Base-by-base conservation (phyloP, 148 eudicot genomes). In the Rheum nobile region DNA sequence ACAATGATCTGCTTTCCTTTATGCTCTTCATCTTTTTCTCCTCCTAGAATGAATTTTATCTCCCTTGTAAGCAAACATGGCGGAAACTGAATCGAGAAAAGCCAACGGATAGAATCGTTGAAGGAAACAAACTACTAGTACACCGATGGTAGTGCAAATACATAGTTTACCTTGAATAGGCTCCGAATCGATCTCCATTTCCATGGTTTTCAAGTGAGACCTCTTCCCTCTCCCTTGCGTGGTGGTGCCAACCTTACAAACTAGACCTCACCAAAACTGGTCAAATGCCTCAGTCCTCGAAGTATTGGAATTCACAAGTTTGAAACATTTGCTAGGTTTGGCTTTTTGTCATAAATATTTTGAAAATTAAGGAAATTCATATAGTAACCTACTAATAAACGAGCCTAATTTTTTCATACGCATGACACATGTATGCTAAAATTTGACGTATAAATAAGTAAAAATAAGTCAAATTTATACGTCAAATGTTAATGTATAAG, bases 1-100 rank as follows among this genome's bases (percentile, higher is more conserved):
- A 95, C 90, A 69, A 91, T 73, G 24, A 94, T 61, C 8, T 69
- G 17, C 57, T 86, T 87, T 31, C 69, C 80, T 54, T 69, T 79
- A 71, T 46, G 44, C 38, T 52, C 74, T 41, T 70, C 71, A 42
- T 38, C n/a, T 65, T 17, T 65, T 5, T 32, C 70, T 34, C 41
- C 70, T 34, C 70, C 70, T 65, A n/a, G 9, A 34, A 61, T 31
- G 68, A 31, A 31, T 4, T 28, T 26, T 65, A 32, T 24, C 19
- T 28, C 29, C 28, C 9, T 28, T 61, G 37, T 61, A 65, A 65
- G 70, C 10, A 31, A 32, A 9, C 70, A 17, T 17, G 67, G 19
- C 35, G 26, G 67, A 54, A 54, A 54, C 13, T 54, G 74, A 43
- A 72, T 46, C 32, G 28, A 43, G 14, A 54, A 22, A 54, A 29